phyloP scores from a whole-genome alignment of 192 early-diverging fungal species.

The Thamnidium elegans region DNA sequence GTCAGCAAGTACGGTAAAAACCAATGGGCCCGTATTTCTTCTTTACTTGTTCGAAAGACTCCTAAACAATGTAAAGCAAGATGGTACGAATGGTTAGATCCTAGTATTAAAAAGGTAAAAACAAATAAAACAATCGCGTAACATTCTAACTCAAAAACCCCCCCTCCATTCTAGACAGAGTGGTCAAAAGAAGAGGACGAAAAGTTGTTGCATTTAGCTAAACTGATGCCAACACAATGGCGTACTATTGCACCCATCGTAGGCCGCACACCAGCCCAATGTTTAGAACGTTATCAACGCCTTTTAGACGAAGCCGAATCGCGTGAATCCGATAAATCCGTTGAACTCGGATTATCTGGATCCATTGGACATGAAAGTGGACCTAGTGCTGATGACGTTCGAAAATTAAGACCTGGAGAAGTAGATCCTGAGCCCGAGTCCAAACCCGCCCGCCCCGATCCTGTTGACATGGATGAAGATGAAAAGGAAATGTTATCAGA shows the following conservation, averaged over 20 bases:
- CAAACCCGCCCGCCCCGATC: slow-evolving; percentile 96
- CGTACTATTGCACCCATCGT: slow-evolving; percentile 98
- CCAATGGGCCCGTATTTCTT: slow-evolving; percentile 98
- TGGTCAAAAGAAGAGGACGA: slow-evolving; percentile 99
- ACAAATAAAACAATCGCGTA: not conserved
- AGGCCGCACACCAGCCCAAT: slow-evolving; percentile 93
- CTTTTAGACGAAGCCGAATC: slow-evolving; percentile 96
- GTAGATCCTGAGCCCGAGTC: slow-evolving; percentile 97
- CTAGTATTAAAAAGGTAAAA: slow-evolving; percentile 91
- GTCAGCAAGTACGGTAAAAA: slow-evolving; percentile 99
- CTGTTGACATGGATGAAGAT: slow-evolving; percentile 99
- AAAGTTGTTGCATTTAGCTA: slow-evolving; percentile 93
- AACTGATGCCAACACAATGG: slow-evolving; percentile 99
- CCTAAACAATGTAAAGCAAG: slow-evolving; percentile 99
- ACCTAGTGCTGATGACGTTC: slow-evolving; percentile 81
- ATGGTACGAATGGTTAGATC: slow-evolving; percentile 99
- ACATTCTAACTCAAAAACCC: too few relatives aligned
- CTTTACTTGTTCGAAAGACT: slow-evolving; percentile 89
- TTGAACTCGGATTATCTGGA: slow-evolving; percentile 59
- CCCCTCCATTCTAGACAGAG: slow-evolving; percentile 88
- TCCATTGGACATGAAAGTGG: slow-evolving; percentile 64
- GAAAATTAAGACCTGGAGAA: slow-evolving; percentile 87
- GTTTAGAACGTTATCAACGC: slow-evolving; percentile 92
- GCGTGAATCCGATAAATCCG: slow-evolving; percentile 59
- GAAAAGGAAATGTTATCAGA: slow-evolving; percentile 99